Conservation (phyloP, 2,329 filamentous ascomycete species). For the Parastagonospora nodorum region DNA sequence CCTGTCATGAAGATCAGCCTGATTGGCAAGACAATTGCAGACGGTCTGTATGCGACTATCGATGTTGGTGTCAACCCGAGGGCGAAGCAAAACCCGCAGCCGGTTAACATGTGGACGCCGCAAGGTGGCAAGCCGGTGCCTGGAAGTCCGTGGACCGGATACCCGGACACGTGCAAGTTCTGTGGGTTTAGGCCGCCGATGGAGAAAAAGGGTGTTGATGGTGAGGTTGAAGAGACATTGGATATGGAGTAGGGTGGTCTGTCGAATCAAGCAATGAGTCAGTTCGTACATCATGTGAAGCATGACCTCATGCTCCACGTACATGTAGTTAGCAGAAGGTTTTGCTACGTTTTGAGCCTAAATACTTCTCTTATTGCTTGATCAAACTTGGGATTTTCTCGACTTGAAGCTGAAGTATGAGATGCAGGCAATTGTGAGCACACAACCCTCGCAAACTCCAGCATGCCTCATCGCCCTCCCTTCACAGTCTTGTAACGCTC, state of each 20-base stretch:
- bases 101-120: conserved; percentile 37
- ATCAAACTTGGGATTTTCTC: too few species aligned
- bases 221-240: conserved; percentile 1
- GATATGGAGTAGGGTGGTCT: background rate
- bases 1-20: conserved; percentile 64
- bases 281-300: background rate
- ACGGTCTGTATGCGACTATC: conserved; percentile 38
- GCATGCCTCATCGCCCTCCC: too few species aligned
- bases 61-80: conserved; percentile 39
- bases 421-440: too few species aligned
- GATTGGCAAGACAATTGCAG: conserved; percentile 52
- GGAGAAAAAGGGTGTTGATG: conserved; percentile 14
- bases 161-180: conserved; percentile 31
- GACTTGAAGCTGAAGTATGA: too few species aligned
- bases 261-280: background rate
- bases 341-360: too few species aligned
- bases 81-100: conserved; percentile 30
- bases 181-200: conserved; percentile 24
- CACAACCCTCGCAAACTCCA: too few species aligned
- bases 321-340: too few species aligned
- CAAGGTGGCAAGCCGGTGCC: conserved; percentile 32
- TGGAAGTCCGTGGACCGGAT: conserved; percentile 33
- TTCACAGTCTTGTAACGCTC: too few species aligned
- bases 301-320: too few species aligned
- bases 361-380: too few species aligned